These are phyloP conservation scores for Laburnicola sp. DNA, from an alignment of 2,329 filamentous ascomycete species.

Conservation along the genomic window DNA sequence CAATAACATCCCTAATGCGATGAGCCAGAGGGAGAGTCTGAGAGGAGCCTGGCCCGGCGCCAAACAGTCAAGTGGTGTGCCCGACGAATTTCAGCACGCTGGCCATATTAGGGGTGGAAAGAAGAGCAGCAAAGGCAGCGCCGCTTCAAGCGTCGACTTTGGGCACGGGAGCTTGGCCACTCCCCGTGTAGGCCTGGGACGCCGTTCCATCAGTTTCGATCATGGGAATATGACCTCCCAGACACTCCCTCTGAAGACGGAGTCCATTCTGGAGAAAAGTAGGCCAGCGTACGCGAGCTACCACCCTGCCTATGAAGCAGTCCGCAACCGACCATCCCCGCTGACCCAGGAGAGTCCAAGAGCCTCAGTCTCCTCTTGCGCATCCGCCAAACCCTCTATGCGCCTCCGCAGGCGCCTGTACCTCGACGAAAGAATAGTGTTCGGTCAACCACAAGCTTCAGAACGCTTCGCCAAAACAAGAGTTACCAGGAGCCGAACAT, in stretches of 20 bases:
- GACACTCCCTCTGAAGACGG: slow-evolving; percentile 38
- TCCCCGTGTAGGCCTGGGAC: slow-evolving; percentile 59
- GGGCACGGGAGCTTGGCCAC: slow-evolving; percentile 63
- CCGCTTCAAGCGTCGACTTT: slow-evolving; percentile 66
- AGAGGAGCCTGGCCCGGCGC: slow-evolving; percentile 33
- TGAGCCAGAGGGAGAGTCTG: slow-evolving; percentile 39
- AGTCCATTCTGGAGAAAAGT: slow-evolving; percentile 51
- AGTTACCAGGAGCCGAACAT: slow-evolving; percentile 48
- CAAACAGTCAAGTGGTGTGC: slow-evolving; percentile 31
- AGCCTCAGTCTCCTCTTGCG: slow-evolving; percentile 46
- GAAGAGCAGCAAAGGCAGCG: slow-evolving; percentile 73
- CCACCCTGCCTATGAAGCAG: slow-evolving; percentile 71
- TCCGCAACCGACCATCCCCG: slow-evolving; percentile 84
- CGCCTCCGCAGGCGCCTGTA: slow-evolving; percentile 46
- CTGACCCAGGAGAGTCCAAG: slow-evolving; percentile 64
- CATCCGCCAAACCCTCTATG: slow-evolving; percentile 46
- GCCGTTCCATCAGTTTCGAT: slow-evolving; percentile 77
- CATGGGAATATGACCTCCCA: slow-evolving; percentile 38
- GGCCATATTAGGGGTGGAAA: slow-evolving; percentile 48
- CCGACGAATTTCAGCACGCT: slow-evolving; percentile 32
- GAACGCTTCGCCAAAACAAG: slow-evolving; percentile 48
- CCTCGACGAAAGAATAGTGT: slow-evolving; percentile 62
- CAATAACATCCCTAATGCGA: slow-evolving; percentile 61
- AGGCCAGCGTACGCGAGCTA: slow-evolving; percentile 50
- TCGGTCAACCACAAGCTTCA: slow-evolving; percentile 58